These are phyloP conservation scores for Xylaria digitata DNA, from an alignment of 2,329 filamentous ascomycete genomes.

Conservation along the genomic window DNA sequence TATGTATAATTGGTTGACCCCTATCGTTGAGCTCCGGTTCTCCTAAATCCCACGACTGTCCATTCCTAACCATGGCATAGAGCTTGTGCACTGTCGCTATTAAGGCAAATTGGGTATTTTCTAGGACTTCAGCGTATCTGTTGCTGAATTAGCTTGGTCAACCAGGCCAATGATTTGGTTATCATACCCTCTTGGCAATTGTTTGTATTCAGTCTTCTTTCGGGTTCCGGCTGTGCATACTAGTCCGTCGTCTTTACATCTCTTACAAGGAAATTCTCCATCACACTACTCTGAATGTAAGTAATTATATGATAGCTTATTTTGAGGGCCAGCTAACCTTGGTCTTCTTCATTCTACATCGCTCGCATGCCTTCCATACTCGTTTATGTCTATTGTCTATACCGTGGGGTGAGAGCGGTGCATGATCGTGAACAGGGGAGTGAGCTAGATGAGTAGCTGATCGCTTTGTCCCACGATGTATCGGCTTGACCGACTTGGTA, in stretches of 20 bases:
- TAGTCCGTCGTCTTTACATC: conserved; percentile 73
- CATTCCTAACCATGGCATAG: conserved; percentile 70
- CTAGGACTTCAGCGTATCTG: conserved; percentile 72
- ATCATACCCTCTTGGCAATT: conserved; percentile 69
- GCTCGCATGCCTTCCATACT: conserved; percentile 74
- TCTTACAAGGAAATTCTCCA: conserved; percentile 73
- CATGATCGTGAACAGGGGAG: conserved; percentile 54
- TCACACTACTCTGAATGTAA: conserved; percentile 62
- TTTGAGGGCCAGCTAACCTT: conserved; percentile 60
- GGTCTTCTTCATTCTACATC: conserved; percentile 77
- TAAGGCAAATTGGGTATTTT: conserved; percentile 73
- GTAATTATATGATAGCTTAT: conserved; percentile 1
- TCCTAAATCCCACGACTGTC: conserved; percentile 70
- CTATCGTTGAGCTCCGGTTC: conserved; percentile 72
- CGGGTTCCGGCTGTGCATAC: conserved; percentile 72
- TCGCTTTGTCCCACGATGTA: conserved; percentile 64
- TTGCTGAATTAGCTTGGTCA: conserved; percentile 19
- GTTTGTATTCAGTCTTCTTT: conserved; percentile 77
- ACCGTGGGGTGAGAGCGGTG: conserved; percentile 52
- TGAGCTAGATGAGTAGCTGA: conserved; percentile 56
- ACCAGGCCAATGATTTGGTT: neutral
- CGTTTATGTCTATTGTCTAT: conserved; percentile 70
- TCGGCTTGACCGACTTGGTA: conserved; percentile 61
- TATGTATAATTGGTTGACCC: conserved; percentile 72
- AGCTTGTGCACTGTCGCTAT: conserved; percentile 74